A percentile compares a stretch with the other conserved stretches of the same genome.
Evolutionary conservation across 495 filamentous ascomycete species (phyloP).

Genomic region (Penicillium robsamsonii): DNA sequence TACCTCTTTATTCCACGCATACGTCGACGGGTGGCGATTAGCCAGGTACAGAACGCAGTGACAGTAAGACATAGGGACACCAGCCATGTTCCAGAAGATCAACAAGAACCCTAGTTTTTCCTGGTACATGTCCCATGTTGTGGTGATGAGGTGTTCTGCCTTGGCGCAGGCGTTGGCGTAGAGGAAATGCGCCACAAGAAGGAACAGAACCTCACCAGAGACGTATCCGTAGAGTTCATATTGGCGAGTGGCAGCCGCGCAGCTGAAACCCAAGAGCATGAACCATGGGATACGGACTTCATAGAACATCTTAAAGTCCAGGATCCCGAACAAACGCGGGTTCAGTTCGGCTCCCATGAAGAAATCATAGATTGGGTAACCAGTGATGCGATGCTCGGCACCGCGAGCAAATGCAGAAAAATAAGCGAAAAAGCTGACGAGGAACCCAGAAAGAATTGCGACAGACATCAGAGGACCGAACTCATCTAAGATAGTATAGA

Average conservation of each 20-base stretch:
- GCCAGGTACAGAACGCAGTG: slow-evolving; percentile 92
- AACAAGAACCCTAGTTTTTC: slow-evolving; percentile 99
- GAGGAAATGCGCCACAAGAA: slow-evolving; percentile 86
- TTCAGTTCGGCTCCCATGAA: slow-evolving; percentile 99
- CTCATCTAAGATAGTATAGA: slow-evolving; percentile 84
- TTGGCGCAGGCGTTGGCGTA: slow-evolving; percentile 95
- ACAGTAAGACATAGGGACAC: slow-evolving; percentile 92
- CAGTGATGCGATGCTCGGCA: slow-evolving; percentile 75
- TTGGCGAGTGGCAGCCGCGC: slow-evolving; percentile 77
- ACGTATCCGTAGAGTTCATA: slow-evolving; percentile 87
- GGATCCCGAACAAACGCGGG: slow-evolving; percentile 72
- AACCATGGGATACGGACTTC: slow-evolving; percentile 96
- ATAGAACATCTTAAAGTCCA: slow-evolving; percentile 99
- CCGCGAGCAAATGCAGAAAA: slow-evolving; percentile 60
- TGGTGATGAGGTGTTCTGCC: slow-evolving; percentile 88
- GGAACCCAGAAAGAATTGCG: slow-evolving; percentile 78
- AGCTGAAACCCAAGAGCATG: slow-evolving; percentile 76
- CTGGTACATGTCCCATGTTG: slow-evolving; percentile 87
- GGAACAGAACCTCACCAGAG: slow-evolving; percentile 76
- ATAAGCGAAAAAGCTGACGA: slow-evolving; percentile 75
- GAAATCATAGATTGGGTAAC: slow-evolving; percentile 91
- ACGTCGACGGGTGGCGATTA: slow-evolving; percentile 73
- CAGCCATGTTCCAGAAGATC: slow-evolving; percentile 98
- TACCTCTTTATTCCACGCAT: slow-evolving; percentile 66
- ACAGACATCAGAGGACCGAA: slow-evolving; percentile 86